Percentiles rank a stretch among this genome's conserved stretches.
Evolutionary conservation across 108 stramenopile species (phyloP).

Genomic region (Stephanodiscus triporus): DNA sequence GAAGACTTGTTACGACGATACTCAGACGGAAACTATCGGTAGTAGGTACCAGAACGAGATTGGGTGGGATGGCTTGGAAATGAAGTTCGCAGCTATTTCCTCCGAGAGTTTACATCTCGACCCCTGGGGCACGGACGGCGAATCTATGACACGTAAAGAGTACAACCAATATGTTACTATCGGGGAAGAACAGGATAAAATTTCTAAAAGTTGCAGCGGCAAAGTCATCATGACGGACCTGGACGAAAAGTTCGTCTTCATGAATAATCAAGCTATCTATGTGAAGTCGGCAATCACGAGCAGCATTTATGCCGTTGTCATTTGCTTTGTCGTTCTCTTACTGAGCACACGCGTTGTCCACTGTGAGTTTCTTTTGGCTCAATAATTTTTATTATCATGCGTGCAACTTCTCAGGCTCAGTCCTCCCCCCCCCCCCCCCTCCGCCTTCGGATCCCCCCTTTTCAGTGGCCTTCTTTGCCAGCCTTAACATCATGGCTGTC

Average conservation of each 20-base stretch:
- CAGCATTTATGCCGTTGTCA: conserved; percentile 48
- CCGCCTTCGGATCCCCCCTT: background rate
- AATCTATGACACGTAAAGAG: conserved; percentile 38
- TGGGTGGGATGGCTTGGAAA: conserved; percentile 48
- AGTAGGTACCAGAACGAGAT: conserved; percentile 33
- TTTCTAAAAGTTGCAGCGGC: conserved; percentile 35
- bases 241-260: conserved; percentile 61
- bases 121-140: conserved; percentile 39
- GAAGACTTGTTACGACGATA: conserved; percentile 43
- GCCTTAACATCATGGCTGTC: conserved; percentile 52
- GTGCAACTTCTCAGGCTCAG: background rate
- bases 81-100: conserved; percentile 49
- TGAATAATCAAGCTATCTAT: conserved; percentile 66
- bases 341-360: conserved; percentile 48
- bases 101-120: conserved; percentile 41
- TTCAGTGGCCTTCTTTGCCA: conserved; percentile 52
- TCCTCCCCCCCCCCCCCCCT: background rate
- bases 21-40: conserved; percentile 37
- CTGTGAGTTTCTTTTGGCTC: background rate
- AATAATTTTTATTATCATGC: background rate
- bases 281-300: conserved; percentile 49
- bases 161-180: conserved; percentile 48
- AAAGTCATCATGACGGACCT: conserved; percentile 52
- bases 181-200: conserved; percentile 27
- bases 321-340: conserved; percentile 58